Evolutionary conservation across 371 early-diverging fungal genomes (phyloP).

Genomic region (Rhizopus arrhizus): DNA sequence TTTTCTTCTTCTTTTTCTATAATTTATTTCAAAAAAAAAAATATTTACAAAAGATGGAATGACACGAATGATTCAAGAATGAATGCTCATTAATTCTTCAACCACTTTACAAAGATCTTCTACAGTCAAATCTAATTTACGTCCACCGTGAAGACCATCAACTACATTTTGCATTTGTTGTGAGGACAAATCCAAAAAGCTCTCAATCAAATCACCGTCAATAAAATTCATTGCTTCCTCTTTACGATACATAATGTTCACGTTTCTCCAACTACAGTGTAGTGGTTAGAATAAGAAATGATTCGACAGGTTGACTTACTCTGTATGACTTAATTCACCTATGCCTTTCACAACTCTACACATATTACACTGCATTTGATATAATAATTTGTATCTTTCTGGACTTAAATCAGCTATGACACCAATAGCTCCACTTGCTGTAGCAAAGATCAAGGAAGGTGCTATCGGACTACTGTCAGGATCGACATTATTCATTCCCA

Average conservation of each 20-base stretch:
- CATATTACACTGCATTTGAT: conserved; percentile 76
- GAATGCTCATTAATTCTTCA: conserved; percentile 52
- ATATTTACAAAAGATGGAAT: conserved; percentile 1
- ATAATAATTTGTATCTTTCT: conserved; percentile 64
- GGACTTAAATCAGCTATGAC: conserved; percentile 72
- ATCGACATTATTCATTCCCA: conserved; percentile 73
- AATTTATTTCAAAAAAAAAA: background rate
- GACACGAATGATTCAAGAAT: conserved; percentile 33
- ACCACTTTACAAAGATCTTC: conserved; percentile 55
- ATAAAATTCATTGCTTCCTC: conserved; percentile 69
- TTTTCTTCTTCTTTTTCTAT: background rate
- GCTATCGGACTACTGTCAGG: conserved; percentile 54
- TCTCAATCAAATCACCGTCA: conserved; percentile 92
- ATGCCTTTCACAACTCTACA: conserved; percentile 61
- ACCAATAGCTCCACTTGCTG: conserved; percentile 82
- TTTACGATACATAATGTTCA: conserved; percentile 58
- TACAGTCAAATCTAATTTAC: conserved; percentile 43
- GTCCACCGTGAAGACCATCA: conserved; percentile 51
- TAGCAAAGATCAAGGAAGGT: conserved; percentile 71
- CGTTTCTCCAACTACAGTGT: conserved; percentile 68
- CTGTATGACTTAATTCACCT: conserved; percentile 66
- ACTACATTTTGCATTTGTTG: conserved; percentile 69
- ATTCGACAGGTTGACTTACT: conserved; percentile 47
- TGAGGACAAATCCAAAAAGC: conserved; percentile 73
- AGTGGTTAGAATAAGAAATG: background rate